Evolutionary conservation across 2,329 filamentous ascomycete genomes (phyloP).

Genomic region (Colletotrichum falcatum): DNA sequence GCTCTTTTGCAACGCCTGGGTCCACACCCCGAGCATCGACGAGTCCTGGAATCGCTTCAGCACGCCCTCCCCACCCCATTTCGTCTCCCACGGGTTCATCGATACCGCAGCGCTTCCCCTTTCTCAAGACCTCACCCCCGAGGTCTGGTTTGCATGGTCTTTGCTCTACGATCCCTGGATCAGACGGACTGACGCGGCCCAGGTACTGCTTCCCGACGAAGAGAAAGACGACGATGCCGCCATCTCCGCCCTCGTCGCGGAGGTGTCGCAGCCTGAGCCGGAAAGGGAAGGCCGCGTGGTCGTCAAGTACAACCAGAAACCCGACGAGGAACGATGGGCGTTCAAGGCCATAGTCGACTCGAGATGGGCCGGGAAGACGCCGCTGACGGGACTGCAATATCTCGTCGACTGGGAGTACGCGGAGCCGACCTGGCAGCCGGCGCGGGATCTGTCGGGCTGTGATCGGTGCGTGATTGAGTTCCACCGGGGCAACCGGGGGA

Average conservation of each 20-base stretch:
- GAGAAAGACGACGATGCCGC: background rate
- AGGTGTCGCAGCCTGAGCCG: slow-evolving; percentile 26
- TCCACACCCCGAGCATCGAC: slow-evolving; percentile 23
- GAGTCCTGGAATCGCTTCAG: slow-evolving; percentile 18
- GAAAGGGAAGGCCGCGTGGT: slow-evolving; percentile 29
- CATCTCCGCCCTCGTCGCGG: background rate
- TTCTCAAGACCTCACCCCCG: slow-evolving; percentile 11
- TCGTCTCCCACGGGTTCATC: background rate
- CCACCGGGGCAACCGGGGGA: slow-evolving; percentile 10
- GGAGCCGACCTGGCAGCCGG: slow-evolving; percentile 35
- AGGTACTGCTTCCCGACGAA: slow-evolving; percentile 1
- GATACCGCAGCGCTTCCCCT: background rate
- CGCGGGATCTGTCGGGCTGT: slow-evolving; percentile 30
- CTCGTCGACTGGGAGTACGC: slow-evolving; percentile 37
- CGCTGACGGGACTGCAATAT: slow-evolving; percentile 26
- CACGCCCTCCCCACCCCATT: background rate
- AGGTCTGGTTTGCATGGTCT: slow-evolving; percentile 36
- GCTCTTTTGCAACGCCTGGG: slow-evolving; percentile 36
- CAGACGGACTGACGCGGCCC: slow-evolving; percentile 20
- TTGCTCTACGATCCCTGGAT: slow-evolving; percentile 35
- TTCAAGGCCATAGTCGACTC: slow-evolving; percentile 33
- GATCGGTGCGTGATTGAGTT: slow-evolving; percentile 34
- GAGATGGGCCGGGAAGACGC: slow-evolving; percentile 21
- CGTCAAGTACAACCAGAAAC: slow-evolving; percentile 25
- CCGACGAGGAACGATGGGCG: slow-evolving; percentile 32